Percentiles rank a stretch among this genome's conserved stretches.
Evolutionary conservation across 306 rosid genomes (phyloP).

Genomic region (Crotalaria pallida): DNA sequence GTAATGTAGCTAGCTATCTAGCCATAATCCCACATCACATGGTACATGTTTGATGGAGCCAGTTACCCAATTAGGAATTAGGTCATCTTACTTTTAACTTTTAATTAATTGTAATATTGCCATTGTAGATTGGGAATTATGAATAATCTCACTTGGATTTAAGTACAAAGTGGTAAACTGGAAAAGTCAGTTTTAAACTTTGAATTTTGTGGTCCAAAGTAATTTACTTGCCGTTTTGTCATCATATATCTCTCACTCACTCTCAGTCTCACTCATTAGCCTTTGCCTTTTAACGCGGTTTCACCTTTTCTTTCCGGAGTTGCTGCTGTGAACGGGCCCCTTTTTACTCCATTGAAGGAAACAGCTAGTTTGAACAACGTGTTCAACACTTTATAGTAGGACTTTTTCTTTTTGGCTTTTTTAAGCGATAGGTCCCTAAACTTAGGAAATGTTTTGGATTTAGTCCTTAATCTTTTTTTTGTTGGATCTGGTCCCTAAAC

Average conservation of each 20-base stretch:
- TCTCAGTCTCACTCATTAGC: not conserved
- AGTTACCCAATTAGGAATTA: not conserved
- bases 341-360: not conserved
- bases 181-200: not conserved
- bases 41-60: not conserved
- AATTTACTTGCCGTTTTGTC: not conserved
- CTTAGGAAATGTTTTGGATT: too few relatives aligned
- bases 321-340: not conserved
- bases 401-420: too few relatives aligned
- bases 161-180: not conserved
- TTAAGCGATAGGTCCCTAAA: too few relatives aligned
- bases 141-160: not conserved
- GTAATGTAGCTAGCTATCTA: too few relatives aligned
- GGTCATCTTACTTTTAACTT: not conserved
- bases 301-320: not conserved
- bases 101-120: not conserved
- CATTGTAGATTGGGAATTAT: not conserved
- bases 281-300: conserved; percentile 22
- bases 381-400: not conserved
- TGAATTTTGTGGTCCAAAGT: not conserved
- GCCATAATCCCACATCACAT: not conserved
- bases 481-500: too few relatives aligned
- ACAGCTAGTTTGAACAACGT: too few relatives aligned
- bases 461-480: too few relatives aligned
- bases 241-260: too few relatives aligned